Evolutionary conservation across 192 early-diverging fungal genomes (phyloP).

Genomic region (Cetraspora pellucida): DNA sequence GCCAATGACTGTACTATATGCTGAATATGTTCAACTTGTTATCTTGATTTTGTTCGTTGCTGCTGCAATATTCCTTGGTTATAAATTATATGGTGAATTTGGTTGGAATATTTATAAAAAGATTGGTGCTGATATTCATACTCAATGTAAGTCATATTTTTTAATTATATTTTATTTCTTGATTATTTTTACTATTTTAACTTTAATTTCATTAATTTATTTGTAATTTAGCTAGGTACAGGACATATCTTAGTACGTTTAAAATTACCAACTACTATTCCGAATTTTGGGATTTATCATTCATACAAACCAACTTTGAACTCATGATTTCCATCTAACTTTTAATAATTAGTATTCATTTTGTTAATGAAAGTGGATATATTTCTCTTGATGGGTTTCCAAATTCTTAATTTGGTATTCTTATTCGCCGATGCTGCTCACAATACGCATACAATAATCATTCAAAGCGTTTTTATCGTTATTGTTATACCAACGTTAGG

Average conservation of each 20-base stretch:
- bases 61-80: constrained; percentile 41
- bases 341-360: constrained; percentile 18
- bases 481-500: constrained; percentile 11
- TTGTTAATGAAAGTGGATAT: constrained; percentile 12
- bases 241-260: constrained; percentile 54
- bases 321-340: neutral
- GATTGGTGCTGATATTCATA: constrained; percentile 65
- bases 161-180: neutral
- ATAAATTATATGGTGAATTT: constrained; percentile 60
- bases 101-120: constrained; percentile 72
- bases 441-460: neutral
- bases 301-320: neutral
- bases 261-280: neutral
- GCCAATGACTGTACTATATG: neutral
- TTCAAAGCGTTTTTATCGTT: constrained; percentile 21
- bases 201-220: neutral
- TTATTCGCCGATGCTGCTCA: constrained; percentile 4
- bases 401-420: constrained; percentile 29
- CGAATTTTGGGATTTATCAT: neutral
- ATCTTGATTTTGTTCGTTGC: neutral
- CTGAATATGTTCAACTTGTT: neutral
- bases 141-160: constrained; percentile 49
- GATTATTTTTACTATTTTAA: neutral
- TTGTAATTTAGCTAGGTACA: constrained; percentile 55
- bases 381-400: constrained; percentile 16